A percentile compares a stretch with the other conserved stretches of the same genome.
phyloP scores from a whole-genome alignment of 108 stramenopile species.

The Chaetoceros muelleri region DNA sequence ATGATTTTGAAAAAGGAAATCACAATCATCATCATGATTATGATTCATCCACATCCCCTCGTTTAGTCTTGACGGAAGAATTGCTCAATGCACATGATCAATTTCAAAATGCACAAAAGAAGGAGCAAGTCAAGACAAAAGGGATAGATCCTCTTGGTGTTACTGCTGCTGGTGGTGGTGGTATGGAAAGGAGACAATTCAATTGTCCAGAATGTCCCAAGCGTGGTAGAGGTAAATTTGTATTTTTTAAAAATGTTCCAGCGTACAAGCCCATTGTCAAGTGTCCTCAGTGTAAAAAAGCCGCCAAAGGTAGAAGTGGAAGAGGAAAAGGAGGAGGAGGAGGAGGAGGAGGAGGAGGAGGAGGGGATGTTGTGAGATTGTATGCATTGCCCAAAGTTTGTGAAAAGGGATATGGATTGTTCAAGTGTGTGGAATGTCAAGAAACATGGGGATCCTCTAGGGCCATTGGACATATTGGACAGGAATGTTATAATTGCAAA shows the following conservation, averaged over 20 bases:
- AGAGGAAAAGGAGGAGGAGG: slow-evolving; percentile 17
- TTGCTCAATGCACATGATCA: too few relatives aligned
- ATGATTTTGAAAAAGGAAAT: too few relatives aligned
- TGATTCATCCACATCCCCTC: too few relatives aligned
- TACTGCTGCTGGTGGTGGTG: too few relatives aligned
- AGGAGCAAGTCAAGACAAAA: too few relatives aligned
- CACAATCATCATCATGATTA: too few relatives aligned
- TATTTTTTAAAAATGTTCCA: slow-evolving; percentile 29
- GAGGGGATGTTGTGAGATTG: not conserved
- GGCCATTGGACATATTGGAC: slow-evolving; percentile 18
- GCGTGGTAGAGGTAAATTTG: slow-evolving; percentile 19
- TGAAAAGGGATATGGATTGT: slow-evolving; percentile 9
- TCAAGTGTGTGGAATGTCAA: slow-evolving; percentile 11
- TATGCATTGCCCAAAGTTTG: not conserved
- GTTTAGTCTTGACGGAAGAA: too few relatives aligned
- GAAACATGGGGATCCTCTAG: slow-evolving; percentile 23
- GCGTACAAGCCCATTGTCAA: slow-evolving; percentile 22
- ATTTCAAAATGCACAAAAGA: too few relatives aligned
- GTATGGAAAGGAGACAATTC: slow-evolving; percentile 31
- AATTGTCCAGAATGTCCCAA: slow-evolving; percentile 29
- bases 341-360: slow-evolving; percentile 24
- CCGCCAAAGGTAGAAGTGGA: slow-evolving; percentile 11
- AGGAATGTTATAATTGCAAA: slow-evolving; percentile 13
- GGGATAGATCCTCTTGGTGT: too few relatives aligned
- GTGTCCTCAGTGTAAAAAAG: slow-evolving; percentile 23